Evolutionary conservation across 305 asterid genomes (phyloP).

Genomic region (Vinca major): DNA sequence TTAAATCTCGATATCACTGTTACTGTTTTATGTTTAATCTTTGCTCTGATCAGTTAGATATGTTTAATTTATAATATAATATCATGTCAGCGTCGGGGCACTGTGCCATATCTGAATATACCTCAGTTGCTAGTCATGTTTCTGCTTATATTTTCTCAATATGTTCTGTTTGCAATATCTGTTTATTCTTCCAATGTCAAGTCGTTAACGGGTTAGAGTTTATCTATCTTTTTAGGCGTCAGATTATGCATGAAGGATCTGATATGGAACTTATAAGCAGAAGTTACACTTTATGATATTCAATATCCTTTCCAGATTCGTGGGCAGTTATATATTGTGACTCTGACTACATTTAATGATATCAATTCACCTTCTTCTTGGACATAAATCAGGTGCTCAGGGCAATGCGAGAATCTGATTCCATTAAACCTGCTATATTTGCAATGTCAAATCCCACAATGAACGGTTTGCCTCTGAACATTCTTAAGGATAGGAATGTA

Average conservation of each 20-base stretch:
- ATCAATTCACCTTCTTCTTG: conserved; percentile 22
- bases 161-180: not conserved
- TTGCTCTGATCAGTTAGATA: not conserved
- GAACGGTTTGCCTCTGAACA: conserved; percentile 53
- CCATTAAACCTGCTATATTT: conserved; percentile 82
- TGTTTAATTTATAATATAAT: not conserved
- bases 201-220: not conserved
- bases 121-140: not conserved
- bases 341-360: conserved; percentile 3
- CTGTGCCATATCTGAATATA: not conserved
- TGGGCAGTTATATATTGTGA: not conserved
- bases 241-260: not conserved
- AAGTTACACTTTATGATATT: not conserved
- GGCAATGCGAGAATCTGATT: conserved; percentile 88
- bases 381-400: conserved; percentile 61
- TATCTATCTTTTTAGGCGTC: not conserved
- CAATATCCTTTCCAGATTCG: not conserved
- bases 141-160: not conserved
- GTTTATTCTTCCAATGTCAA: not conserved
- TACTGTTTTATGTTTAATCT: not conserved
- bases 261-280: not conserved
- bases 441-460: conserved; percentile 98
- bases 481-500: conserved; percentile 1
- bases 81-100: not conserved
- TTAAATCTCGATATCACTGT: not conserved